Evolutionary conservation across 805 yeast species (phyloP).

Genomic region (Vanderwaltozyma polyspora): DNA sequence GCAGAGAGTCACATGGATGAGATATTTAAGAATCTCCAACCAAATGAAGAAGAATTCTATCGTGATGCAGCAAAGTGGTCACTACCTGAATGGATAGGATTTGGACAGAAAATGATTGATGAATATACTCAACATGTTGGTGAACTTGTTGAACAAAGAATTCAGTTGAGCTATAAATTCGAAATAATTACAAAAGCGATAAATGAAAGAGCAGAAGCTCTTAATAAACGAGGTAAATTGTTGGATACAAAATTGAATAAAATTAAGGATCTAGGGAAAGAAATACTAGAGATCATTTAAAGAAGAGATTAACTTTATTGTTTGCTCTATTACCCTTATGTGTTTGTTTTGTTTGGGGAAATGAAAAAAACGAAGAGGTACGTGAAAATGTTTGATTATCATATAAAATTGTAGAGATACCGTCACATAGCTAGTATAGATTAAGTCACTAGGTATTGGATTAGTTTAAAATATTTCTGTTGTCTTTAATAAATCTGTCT

Average conservation of each 20-base stretch:
- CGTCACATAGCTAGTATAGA: too few relatives aligned
- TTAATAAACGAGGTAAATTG: constrained; percentile 24
- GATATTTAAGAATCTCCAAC: neutral
- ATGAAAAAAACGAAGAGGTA: neutral
- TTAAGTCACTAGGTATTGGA: too few relatives aligned
- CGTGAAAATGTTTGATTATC: neutral
- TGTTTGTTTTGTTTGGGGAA: too few relatives aligned
- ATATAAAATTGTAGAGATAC: too few relatives aligned
- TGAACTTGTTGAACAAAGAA: constrained; percentile 29
- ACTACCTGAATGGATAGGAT: constrained; percentile 29
- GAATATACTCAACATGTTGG: constrained; percentile 28
- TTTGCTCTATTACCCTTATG: too few relatives aligned
- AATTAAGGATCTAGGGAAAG: constrained; percentile 34
- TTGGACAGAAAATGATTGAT: constrained; percentile 26
- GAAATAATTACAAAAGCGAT: constrained; percentile 30
- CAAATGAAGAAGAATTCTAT: constrained; percentile 16
- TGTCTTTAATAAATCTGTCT: too few relatives aligned
- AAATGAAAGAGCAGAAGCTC: constrained; percentile 27
- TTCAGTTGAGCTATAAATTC: constrained; percentile 31
- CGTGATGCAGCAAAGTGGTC: constrained; percentile 16
- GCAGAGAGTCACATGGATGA: neutral
- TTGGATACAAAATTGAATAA: constrained; percentile 28
- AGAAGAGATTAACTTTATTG: too few relatives aligned
- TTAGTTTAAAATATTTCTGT: too few relatives aligned
- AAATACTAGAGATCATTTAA: constrained; percentile 28